These are phyloP conservation scores for Aspergillus japonicus DNA, from an alignment of 2,329 filamentous ascomycete genomes.

Conservation along the genomic window DNA sequence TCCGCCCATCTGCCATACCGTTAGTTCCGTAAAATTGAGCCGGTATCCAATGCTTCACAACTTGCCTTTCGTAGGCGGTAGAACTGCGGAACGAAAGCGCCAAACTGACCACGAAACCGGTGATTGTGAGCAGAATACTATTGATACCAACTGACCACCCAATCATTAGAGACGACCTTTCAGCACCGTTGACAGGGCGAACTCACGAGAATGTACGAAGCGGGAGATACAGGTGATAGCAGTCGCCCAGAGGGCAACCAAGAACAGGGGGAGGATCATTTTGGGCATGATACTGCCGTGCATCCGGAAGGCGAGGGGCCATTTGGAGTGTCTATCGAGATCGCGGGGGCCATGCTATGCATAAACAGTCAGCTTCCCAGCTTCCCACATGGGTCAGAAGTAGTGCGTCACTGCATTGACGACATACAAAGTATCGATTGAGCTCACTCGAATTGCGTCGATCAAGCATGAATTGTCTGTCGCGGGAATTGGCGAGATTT, in stretches of 20 bases:
- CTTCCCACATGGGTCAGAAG: background rate
- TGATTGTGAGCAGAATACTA: constrained; percentile 70
- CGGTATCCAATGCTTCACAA: constrained; percentile 1
- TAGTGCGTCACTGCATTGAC: background rate
- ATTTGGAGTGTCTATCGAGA: constrained; percentile 71
- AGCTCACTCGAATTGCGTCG: constrained; percentile 46
- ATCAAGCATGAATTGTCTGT: constrained; percentile 31
- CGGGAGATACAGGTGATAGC: constrained; percentile 59
- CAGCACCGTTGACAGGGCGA: background rate
- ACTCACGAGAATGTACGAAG: constrained; percentile 44
- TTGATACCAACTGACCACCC: constrained; percentile 53
- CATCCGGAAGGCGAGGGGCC: constrained; percentile 72
- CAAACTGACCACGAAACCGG: constrained; percentile 78
- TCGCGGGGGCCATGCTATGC: constrained; percentile 57
- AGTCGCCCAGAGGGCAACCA: constrained; percentile 65
- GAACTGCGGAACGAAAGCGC: constrained; percentile 75
- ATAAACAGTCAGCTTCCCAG: background rate
- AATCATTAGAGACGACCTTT: constrained; percentile 11
- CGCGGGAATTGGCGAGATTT: constrained; percentile 32
- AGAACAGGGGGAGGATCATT: constrained; percentile 66
- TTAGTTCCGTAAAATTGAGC: background rate
- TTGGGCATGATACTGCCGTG: constrained; percentile 73
- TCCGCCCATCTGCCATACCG: constrained; percentile 51
- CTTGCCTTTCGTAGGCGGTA: constrained; percentile 70
- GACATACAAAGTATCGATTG: constrained; percentile 61